Conservation (phyloP, 768 basidiomycete species). For the Pisolithus tinctorius region DNA sequence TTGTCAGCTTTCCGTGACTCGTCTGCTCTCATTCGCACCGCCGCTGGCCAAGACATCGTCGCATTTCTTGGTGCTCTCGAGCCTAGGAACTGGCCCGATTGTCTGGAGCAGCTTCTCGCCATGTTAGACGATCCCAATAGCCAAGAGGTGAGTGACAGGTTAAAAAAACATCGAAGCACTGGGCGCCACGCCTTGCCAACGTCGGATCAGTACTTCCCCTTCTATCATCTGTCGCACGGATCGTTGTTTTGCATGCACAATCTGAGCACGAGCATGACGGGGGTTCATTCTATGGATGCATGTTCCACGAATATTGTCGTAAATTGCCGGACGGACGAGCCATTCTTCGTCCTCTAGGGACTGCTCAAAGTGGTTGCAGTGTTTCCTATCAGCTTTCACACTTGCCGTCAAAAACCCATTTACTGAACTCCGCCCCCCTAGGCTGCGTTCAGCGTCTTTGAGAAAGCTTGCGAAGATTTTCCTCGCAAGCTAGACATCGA, state of each 20-base stretch:
- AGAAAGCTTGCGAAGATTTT: slow-evolving; percentile 96
- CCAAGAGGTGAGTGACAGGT: slow-evolving; percentile 69
- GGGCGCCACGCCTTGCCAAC: neutral
- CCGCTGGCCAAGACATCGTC: slow-evolving; percentile 89
- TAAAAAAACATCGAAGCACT: neutral
- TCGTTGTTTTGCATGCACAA: neutral
- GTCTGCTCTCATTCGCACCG: slow-evolving; percentile 86
- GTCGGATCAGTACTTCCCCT: neutral
- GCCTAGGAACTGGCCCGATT: slow-evolving; percentile 93
- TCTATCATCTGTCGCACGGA: neutral
- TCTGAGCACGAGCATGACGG: neutral
- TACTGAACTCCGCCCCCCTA: slow-evolving; percentile 22
- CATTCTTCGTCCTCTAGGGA: neutral
- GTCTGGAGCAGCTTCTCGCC: slow-evolving; percentile 76
- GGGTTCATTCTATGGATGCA: neutral
- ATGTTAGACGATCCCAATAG: slow-evolving; percentile 73
- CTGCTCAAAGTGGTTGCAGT: neutral
- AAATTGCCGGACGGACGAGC: neutral
- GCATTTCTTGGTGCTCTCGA: slow-evolving; percentile 83
- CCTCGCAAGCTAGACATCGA: slow-evolving; percentile 93
- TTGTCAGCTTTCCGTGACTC: slow-evolving; percentile 77
- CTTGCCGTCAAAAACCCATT: neutral
- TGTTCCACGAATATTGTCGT: neutral
- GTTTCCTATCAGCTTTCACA: neutral
- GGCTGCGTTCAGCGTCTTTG: slow-evolving; percentile 91